Conservation (phyloP, 306 rosid genomes). For the Fragaria ananassa region DNA sequence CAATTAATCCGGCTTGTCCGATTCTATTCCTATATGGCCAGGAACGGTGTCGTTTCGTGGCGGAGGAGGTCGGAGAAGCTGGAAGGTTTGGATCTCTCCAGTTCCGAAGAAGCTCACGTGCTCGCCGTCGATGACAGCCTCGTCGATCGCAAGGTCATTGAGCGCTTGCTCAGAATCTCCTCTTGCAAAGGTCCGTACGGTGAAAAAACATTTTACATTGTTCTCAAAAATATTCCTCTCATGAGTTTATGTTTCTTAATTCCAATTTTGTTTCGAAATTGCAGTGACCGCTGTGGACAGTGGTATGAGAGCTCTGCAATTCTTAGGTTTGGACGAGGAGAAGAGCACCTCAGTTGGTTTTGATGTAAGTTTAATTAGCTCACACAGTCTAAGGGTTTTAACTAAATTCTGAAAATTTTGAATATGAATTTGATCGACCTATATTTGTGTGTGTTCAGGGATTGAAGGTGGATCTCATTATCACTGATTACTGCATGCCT, state of each 20-base stretch:
- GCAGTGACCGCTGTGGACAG: constrained; percentile 95
- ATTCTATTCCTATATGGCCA: constrained; percentile 32
- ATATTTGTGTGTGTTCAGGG: constrained; percentile 22
- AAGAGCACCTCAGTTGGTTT: constrained; percentile 53
- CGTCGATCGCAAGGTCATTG: constrained; percentile 84
- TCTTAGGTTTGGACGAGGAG: constrained; percentile 66
- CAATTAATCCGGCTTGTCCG: not conserved
- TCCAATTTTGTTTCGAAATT: not conserved
- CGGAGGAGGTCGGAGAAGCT: constrained; percentile 39
- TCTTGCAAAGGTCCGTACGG: constrained; percentile 64
- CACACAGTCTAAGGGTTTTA: not conserved
- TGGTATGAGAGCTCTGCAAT: constrained; percentile 84
- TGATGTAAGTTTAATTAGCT: constrained; percentile 40
- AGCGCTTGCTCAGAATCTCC: constrained; percentile 69
- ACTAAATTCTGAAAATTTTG: not conserved
- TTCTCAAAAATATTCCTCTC: not conserved
- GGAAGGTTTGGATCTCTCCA: constrained; percentile 29
- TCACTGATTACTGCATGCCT: constrained; percentile 98
- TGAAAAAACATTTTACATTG: not conserved
- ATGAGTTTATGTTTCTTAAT: not conserved
- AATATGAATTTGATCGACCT: constrained; percentile 15
- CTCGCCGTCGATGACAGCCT: constrained; percentile 96
- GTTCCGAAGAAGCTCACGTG: constrained; percentile 68
- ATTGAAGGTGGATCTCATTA: constrained; percentile 91
- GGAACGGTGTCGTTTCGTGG: constrained; percentile 47